Base-by-base conservation (phyloP, 371 early-diverging fungal species). In the Haplosporangium sp. region DNA sequence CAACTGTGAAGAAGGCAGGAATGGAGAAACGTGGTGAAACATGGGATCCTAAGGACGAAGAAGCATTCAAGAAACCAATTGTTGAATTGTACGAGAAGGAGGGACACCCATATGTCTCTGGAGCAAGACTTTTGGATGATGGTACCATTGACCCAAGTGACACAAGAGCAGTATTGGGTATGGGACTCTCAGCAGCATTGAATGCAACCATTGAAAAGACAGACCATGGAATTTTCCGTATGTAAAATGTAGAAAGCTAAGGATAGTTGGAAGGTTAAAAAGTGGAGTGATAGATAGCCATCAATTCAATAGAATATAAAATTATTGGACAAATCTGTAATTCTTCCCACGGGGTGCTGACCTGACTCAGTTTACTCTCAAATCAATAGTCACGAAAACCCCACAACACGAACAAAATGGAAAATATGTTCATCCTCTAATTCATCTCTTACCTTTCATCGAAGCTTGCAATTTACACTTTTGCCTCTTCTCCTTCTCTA, bases 61-160 rank as follows among this genome's bases (percentile, higher is more conserved):
- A 88, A 19, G 86, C 83, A 15, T 97, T 98, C 84, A 98, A 96
- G 90, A 85, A 75, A 57, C 96, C 97, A 15, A 95, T 99, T 59
- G 85, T 89, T 48, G 95, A 87, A 37, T 89, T 92, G 61, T 99
- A 98, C 76, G 99, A 99, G 84, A 85, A 84, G 34, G 98, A 99
- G 84, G 99, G 97, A 0, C 97, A 96, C 83, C 99, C 99, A 59
- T 98, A 97, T 88, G 95, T 88, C 69, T 91, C 95, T 7, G 91
- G 92, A 19, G 94, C 96, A 0, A 84, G 98, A 39, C 86, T 99
- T 67, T 97, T 98, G 98, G 98, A 99, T 85, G 99, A 99, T 83
- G 98, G 98, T 64, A 92, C 98, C 45, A 97, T 99, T 71, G 92
- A 93, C 60, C 99, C 99, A 7, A 84, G 88, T 38, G 96, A 98